Conservation (phyloP, 352 stramenopile species). For the Heterotrichella gracilis region DNA sequence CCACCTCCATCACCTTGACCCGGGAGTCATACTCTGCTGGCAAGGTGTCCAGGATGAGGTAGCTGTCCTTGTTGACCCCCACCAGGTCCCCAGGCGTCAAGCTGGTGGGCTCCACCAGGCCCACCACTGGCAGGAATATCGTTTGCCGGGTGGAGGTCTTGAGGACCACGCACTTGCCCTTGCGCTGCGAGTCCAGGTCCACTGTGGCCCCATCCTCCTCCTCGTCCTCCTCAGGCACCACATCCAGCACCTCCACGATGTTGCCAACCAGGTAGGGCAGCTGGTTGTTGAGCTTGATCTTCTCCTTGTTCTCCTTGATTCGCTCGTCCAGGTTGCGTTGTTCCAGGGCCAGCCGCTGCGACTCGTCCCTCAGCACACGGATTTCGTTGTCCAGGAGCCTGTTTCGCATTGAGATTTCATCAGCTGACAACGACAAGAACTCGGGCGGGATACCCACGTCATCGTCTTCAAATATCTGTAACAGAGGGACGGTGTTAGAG, state of each 20-base stretch:
- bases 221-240: slow-evolving; percentile 44
- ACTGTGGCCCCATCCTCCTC: slow-evolving; percentile 59
- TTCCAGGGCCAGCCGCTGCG: too few relatives aligned
- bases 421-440: too few relatives aligned
- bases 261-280: slow-evolving; percentile 92
- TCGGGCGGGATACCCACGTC: too few relatives aligned
- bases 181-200: slow-evolving; percentile 52
- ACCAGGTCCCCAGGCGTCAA: slow-evolving; percentile 82
- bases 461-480: too few relatives aligned
- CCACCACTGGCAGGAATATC: slow-evolving; percentile 87
- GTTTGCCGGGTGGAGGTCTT: slow-evolving; percentile 76
- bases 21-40: slow-evolving; percentile 84
- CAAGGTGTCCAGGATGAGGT: slow-evolving; percentile 89
- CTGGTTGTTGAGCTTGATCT: slow-evolving; percentile 96
- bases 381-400: too few relatives aligned
- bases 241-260: slow-evolving; percentile 60
- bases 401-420: too few relatives aligned
- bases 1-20: slow-evolving; percentile 84
- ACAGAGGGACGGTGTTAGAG: too few relatives aligned
- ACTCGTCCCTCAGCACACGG: too few relatives aligned
- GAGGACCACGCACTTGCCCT: slow-evolving; percentile 70
- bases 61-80: slow-evolving; percentile 94
- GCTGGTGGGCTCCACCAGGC: slow-evolving; percentile 53
- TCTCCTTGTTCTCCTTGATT: too few relatives aligned
- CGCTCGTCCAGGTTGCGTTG: too few relatives aligned